A percentile compares a stretch with the other conserved stretches of the same genome.
phyloP scores from a whole-genome alignment of 306 rosid genomes.

The Psophocarpus tetragonolobus region DNA sequence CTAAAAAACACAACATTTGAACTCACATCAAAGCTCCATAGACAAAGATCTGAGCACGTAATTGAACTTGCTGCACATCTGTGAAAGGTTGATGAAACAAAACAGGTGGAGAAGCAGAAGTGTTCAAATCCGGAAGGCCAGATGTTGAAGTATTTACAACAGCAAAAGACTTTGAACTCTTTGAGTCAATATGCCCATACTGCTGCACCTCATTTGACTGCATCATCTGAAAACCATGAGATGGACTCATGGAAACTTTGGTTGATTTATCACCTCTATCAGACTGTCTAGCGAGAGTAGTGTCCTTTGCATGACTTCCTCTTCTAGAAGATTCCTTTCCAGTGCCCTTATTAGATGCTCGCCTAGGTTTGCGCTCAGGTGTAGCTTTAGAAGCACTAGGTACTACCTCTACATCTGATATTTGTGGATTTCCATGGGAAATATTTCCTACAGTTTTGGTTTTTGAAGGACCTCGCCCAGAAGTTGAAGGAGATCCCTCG shows the following conservation, averaged over 20 bases:
- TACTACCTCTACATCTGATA: constrained; percentile 46
- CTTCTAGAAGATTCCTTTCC: constrained; percentile 77
- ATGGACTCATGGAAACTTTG: constrained; percentile 51
- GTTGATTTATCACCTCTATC: constrained; percentile 60
- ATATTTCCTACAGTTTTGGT: constrained; percentile 50
- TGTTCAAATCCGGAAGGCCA: constrained; percentile 86
- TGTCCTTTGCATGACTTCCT: constrained; percentile 54
- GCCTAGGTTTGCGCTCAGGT: constrained; percentile 70
- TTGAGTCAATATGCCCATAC: constrained; percentile 66
- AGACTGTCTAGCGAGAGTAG: constrained; percentile 50
- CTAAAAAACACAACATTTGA: constrained; percentile 22
- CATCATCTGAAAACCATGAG: constrained; percentile 76
- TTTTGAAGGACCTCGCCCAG: constrained; percentile 46
- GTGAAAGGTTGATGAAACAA: constrained; percentile 91
- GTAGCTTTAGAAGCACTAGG: constrained; percentile 63
- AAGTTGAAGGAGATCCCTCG: constrained; percentile 58
- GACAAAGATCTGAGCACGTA: constrained; percentile 98
- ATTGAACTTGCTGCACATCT: constrained; percentile 94
- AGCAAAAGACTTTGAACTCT: constrained; percentile 57
- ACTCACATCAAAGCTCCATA: constrained; percentile 99
- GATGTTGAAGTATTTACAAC: constrained; percentile 66
- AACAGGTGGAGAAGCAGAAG: constrained; percentile 70
- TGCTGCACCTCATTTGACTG: constrained; percentile 74
- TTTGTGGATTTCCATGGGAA: constrained; percentile 50
- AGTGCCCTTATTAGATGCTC: constrained; percentile 56